These are phyloP conservation scores for Malus hybrid DNA, from an alignment of 331 rosid species.

Conservation along the genomic window DNA sequence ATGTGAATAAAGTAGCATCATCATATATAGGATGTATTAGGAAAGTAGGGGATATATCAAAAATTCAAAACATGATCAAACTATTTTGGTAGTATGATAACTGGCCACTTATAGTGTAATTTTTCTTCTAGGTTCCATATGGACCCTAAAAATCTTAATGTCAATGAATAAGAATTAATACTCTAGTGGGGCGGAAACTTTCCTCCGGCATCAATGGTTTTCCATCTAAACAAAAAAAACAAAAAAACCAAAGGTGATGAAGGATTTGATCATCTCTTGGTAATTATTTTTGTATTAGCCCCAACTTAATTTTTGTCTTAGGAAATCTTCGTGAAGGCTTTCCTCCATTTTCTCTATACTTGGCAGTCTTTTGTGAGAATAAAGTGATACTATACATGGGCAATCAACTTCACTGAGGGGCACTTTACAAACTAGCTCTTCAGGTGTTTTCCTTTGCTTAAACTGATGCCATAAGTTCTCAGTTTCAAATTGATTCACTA, in stretches of 20 bases:
- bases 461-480: background rate
- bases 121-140: background rate
- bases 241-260: background rate
- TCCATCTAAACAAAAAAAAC: background rate
- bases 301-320: background rate
- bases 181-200: background rate
- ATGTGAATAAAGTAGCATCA: background rate
- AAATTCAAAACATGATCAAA: background rate
- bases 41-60: background rate
- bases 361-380: background rate
- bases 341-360: background rate
- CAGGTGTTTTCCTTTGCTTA: background rate
- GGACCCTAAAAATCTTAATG: background rate
- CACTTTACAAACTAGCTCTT: background rate
- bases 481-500: background rate
- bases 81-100: background rate
- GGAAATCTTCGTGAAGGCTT: background rate
- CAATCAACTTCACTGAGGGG: background rate
- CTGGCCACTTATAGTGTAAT: background rate
- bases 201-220: background rate
- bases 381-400: background rate
- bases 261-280: background rate
- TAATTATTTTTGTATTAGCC: background rate
- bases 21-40: background rate
- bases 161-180: background rate